phyloP scores from a whole-genome alignment of 768 basidiomycete species.

The Naganishia vishniacii region DNA sequence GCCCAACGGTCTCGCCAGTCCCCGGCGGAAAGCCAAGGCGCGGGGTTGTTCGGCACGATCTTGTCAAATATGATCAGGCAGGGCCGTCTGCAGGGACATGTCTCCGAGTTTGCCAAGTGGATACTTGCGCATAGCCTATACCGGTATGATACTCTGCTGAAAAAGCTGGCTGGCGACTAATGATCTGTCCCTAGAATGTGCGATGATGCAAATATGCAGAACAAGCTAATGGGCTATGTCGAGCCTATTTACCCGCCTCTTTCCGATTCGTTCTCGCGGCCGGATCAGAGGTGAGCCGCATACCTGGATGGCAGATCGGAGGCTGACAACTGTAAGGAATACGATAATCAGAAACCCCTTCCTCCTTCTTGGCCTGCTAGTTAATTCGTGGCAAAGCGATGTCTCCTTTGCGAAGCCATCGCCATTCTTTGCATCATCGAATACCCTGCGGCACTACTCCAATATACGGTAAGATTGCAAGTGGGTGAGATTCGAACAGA shows the following conservation, averaged over 20 bases:
- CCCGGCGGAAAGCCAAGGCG: neutral
- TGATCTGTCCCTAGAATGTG: neutral
- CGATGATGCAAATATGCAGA: constrained; percentile 19
- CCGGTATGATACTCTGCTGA: constrained; percentile 26
- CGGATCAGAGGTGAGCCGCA: constrained; percentile 5
- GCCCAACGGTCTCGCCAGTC: constrained; percentile 2
- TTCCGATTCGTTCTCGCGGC: constrained; percentile 3
- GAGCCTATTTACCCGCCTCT: constrained; percentile 1
- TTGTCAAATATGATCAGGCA: constrained; percentile 5
- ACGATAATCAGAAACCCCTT: constrained; percentile 23
- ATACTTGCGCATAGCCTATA: constrained; percentile 37
- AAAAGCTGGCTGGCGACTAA: neutral
- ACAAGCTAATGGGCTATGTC: constrained; percentile 8
- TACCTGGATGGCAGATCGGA: too few relatives aligned
- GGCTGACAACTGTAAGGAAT: too few relatives aligned
- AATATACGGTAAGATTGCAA: constrained; percentile 25
- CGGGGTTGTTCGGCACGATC: neutral
- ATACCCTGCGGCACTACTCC: constrained; percentile 37
- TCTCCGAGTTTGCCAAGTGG: constrained; percentile 34
- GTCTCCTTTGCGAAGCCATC: constrained; percentile 16
- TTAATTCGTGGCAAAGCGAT: constrained; percentile 15
- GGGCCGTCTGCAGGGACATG: constrained; percentile 5
- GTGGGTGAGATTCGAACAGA: neutral
- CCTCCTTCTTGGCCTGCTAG: constrained; percentile 13
- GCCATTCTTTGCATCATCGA: constrained; percentile 26